A percentile compares a stretch with the other conserved stretches of the same genome.
Conservation (phyloP, 1,284 basidiomycete species). For the Gyrodon tennesseensis region DNA sequence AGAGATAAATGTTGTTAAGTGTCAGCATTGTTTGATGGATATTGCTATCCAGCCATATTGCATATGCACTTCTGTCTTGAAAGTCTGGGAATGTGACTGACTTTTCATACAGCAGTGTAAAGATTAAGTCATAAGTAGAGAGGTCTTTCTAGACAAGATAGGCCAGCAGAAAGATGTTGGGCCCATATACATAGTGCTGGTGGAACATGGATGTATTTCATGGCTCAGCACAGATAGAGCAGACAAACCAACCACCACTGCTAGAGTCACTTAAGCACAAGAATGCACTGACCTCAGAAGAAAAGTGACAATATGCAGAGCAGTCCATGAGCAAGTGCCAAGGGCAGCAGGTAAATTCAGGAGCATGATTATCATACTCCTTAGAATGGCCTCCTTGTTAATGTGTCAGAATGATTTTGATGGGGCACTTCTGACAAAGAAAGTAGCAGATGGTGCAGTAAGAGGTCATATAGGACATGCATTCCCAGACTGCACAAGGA, state of each 20-base stretch:
- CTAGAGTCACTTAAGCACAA: neutral
- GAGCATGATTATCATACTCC: neutral
- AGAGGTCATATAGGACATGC: neutral
- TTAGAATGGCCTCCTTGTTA: neutral
- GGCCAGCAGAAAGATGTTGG: neutral
- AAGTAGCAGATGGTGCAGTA: neutral
- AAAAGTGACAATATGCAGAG: neutral
- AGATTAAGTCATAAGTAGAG: neutral
- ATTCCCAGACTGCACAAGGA: too few species aligned
- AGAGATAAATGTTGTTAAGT: neutral
- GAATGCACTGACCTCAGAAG: neutral
- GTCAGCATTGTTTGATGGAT: neutral
- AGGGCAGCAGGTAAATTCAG: neutral
- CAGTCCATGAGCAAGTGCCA: neutral
- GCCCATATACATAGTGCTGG: neutral
- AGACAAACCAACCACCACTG: neutral
- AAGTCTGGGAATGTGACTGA: neutral
- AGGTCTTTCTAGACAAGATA: neutral
- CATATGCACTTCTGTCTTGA: neutral
- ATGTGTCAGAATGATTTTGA: neutral
- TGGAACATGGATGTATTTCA: neutral
- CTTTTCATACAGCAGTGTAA: neutral
- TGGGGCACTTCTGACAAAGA: neutral
- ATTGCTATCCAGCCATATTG: neutral
- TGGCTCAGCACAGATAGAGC: neutral